These are phyloP conservation scores for Pseudopyricularia cyperi DNA, from an alignment of 2,329 filamentous ascomycete genomes.

Conservation along the genomic window DNA sequence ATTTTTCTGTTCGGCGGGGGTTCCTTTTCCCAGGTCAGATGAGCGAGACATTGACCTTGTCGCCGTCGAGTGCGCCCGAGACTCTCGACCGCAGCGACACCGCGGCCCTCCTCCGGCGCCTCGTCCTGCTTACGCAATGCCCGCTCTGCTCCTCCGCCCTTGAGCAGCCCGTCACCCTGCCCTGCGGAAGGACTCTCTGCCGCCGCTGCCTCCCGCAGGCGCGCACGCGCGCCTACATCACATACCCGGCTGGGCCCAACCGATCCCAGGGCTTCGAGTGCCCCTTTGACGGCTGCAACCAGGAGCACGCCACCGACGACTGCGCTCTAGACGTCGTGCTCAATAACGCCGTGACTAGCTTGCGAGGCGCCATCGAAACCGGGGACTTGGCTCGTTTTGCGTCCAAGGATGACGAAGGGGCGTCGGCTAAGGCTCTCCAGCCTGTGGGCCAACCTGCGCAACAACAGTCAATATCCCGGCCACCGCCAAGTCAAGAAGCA, in stretches of 20 bases:
- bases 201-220: slow-evolving; percentile 57
- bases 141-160: slow-evolving; percentile 57
- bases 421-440: neutral
- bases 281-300: slow-evolving; percentile 50
- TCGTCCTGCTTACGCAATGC: slow-evolving; percentile 59
- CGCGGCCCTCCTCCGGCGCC: slow-evolving; percentile 18
- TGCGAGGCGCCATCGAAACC: slow-evolving; percentile 38
- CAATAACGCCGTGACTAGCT: slow-evolving; percentile 52
- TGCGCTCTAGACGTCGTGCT: slow-evolving; percentile 67
- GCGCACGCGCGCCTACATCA: slow-evolving; percentile 54
- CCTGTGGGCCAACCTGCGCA: neutral
- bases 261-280: slow-evolving; percentile 63
- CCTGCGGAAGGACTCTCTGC: slow-evolving; percentile 72
- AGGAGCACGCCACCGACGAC: slow-evolving; percentile 64
- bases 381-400: slow-evolving; percentile 19
- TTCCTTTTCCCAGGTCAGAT: slow-evolving; percentile 13
- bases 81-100: neutral
- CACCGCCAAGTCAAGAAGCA: slow-evolving; percentile 22
- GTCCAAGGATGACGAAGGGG: slow-evolving; percentile 16
- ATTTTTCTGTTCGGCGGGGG: too few species aligned
- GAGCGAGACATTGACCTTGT: slow-evolving; percentile 38
- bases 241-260: slow-evolving; percentile 59
- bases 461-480: slow-evolving; percentile 12
- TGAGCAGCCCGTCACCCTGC: slow-evolving; percentile 57
- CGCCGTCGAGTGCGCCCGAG: neutral